These are phyloP conservation scores for Aulographum hederae DNA, from an alignment of 2,329 filamentous ascomycete genomes.

Conservation along the genomic window DNA sequence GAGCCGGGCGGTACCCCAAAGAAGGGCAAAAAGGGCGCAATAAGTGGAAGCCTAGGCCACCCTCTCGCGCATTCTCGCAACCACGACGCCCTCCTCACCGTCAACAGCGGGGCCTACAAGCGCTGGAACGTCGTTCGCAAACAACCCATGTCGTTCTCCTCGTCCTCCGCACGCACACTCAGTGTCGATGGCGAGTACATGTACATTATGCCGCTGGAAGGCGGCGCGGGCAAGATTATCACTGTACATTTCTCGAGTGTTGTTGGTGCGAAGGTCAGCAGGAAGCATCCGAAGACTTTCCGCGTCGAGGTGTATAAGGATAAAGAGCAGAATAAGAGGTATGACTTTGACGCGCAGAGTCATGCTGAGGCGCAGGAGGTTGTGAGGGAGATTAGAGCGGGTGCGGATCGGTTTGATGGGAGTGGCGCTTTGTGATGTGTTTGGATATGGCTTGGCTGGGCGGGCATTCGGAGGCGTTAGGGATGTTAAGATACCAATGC, in stretches of 20 bases:
- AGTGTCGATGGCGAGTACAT: constrained; percentile 76
- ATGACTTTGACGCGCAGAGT: constrained; percentile 67
- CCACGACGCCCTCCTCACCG: constrained; percentile 21
- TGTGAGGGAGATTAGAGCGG: constrained; percentile 60
- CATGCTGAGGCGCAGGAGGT: constrained; percentile 60
- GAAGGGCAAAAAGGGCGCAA: constrained; percentile 28
- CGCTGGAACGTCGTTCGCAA: constrained; percentile 68
- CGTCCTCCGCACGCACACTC: constrained; percentile 55
- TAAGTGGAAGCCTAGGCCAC: constrained; percentile 33
- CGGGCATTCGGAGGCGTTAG: no score
- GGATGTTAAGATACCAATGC: no score
- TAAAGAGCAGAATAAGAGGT: constrained; percentile 60
- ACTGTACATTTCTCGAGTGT: constrained; percentile 71
- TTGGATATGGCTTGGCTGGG: no score
- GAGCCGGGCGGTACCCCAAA: constrained; percentile 28
- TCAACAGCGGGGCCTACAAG: constrained; percentile 40
- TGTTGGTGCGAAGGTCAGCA: constrained; percentile 62
- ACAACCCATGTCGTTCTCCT: constrained; percentile 65
- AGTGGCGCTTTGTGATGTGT: no score
- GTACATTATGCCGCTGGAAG: constrained; percentile 53
- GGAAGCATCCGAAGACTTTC: constrained; percentile 66
- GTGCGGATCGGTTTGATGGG: constrained; percentile 47
- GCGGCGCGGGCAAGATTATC: constrained; percentile 45
- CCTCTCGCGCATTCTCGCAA: constrained; percentile 42
- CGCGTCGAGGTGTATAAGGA: constrained; percentile 63